phyloP scores from a whole-genome alignment of 345 rosid genomes.

The Xanthoceras sorbifolium region DNA sequence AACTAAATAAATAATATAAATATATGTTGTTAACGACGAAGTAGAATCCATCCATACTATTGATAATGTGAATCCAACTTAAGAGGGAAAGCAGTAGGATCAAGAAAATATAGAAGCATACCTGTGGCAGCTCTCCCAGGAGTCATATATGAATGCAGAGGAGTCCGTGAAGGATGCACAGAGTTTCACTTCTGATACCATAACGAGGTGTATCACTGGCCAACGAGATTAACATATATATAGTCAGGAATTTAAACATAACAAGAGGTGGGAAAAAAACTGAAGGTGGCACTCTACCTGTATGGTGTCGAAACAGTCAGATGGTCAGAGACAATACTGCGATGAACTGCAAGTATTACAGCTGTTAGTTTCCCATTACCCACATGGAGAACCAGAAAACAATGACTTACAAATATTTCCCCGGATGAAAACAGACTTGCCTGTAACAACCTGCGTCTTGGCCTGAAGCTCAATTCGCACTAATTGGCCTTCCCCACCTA shows the following conservation, averaged over 20 bases:
- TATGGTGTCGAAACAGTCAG: slow-evolving; percentile 65
- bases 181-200: slow-evolving; percentile 94
- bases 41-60: neutral
- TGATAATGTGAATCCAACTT: neutral
- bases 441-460: slow-evolving; percentile 87
- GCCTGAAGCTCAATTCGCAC: slow-evolving; percentile 91
- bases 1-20: neutral
- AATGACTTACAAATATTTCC: neutral
- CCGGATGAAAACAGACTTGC: slow-evolving; percentile 43
- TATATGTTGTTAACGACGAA: neutral
- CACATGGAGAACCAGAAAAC: slow-evolving; percentile 22
- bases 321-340: slow-evolving; percentile 70
- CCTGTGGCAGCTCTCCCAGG: slow-evolving; percentile 93
- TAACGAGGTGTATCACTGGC: slow-evolving; percentile 79
- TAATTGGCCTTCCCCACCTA: slow-evolving; percentile 69
- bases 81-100: neutral
- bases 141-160: slow-evolving; percentile 86
- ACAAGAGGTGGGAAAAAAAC: slow-evolving; percentile 7
- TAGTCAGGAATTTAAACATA: neutral
- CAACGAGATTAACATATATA: slow-evolving; percentile 18
- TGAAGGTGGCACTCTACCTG: slow-evolving; percentile 45
- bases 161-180: slow-evolving; percentile 98
- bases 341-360: slow-evolving; percentile 67
- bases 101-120: slow-evolving; percentile 22
- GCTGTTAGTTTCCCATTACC: slow-evolving; percentile 18